These are phyloP conservation scores for Pyrus pyrifolia DNA, from an alignment of 306 rosid genomes.

Conservation along the genomic window DNA sequence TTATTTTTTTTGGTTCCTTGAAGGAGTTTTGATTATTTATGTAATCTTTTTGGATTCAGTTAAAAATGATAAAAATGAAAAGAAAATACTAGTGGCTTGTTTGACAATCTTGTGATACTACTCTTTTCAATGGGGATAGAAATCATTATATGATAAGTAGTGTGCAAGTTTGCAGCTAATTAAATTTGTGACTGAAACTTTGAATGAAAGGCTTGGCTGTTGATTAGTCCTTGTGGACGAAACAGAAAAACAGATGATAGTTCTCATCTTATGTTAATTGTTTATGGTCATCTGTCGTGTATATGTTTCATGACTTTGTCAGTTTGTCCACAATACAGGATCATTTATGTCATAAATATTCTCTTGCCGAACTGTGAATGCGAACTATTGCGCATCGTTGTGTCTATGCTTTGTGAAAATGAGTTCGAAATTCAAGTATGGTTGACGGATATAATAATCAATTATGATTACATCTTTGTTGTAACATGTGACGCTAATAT, in stretches of 20 bases:
- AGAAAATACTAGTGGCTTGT: too few relatives aligned
- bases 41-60: not conserved
- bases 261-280: not conserved
- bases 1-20: not conserved
- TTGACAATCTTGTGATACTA: too few relatives aligned
- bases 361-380: not conserved
- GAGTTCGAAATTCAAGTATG: too few relatives aligned
- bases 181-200: not conserved
- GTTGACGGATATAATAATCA: too few relatives aligned
- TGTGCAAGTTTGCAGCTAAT: not conserved
- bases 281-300: not conserved
- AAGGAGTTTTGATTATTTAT: not conserved
- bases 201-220: not conserved
- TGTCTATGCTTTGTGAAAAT: not conserved
- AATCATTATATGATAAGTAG: too few relatives aligned
- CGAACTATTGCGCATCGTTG: not conserved
- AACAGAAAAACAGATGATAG: not conserved
- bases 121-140: too few relatives aligned
- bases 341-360: not conserved
- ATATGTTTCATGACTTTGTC: too few relatives aligned
- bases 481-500: not conserved
- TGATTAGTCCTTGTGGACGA: not conserved
- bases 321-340: too few relatives aligned
- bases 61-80: too few relatives aligned
- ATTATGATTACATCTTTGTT: not conserved